Evolutionary conservation across 345 rosid genomes (phyloP).

Genomic region (Populus davidiana): DNA sequence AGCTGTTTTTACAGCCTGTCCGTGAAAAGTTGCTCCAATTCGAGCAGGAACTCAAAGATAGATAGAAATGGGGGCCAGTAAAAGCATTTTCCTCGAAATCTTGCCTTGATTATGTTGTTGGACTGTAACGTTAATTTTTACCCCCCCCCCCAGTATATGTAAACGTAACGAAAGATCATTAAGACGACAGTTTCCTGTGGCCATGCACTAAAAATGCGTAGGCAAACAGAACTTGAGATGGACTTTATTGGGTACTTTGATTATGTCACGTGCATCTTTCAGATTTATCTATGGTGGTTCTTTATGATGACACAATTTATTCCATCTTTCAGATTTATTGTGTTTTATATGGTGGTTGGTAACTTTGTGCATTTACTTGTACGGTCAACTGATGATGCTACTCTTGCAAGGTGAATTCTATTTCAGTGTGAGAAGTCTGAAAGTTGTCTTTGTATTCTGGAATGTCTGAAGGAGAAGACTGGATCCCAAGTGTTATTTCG

Average conservation of each 20-base stretch:
- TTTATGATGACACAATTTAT: not conserved
- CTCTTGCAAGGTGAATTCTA: not conserved
- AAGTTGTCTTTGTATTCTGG: not conserved
- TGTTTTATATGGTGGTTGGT: not conserved
- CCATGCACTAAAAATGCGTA: not conserved
- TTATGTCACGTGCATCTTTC: not conserved
- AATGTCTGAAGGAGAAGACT: not conserved
- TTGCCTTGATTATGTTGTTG: not conserved
- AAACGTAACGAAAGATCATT: conserved; percentile 10
- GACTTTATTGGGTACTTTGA: not conserved
- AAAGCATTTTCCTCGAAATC: not conserved
- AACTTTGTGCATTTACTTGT: not conserved
- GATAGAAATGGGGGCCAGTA: conserved; percentile 30
- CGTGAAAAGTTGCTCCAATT: conserved; percentile 67
- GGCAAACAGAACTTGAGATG: not conserved
- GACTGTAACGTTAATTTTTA: conserved; percentile 9
- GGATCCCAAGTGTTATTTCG: not conserved
- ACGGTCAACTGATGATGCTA: not conserved
- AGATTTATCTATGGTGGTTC: not conserved
- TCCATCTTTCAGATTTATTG: not conserved
- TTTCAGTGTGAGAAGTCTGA: not conserved
- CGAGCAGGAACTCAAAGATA: conserved; percentile 79
- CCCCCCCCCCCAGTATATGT: not conserved
- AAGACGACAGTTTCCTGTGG: conserved; percentile 4
- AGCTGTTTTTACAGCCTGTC: conserved; percentile 64